Percentiles rank a stretch among this genome's conserved stretches.
These are phyloP conservation scores for Earliella scabrosa DNA, from an alignment of 1,284 basidiomycete species.

Conservation along the genomic window DNA sequence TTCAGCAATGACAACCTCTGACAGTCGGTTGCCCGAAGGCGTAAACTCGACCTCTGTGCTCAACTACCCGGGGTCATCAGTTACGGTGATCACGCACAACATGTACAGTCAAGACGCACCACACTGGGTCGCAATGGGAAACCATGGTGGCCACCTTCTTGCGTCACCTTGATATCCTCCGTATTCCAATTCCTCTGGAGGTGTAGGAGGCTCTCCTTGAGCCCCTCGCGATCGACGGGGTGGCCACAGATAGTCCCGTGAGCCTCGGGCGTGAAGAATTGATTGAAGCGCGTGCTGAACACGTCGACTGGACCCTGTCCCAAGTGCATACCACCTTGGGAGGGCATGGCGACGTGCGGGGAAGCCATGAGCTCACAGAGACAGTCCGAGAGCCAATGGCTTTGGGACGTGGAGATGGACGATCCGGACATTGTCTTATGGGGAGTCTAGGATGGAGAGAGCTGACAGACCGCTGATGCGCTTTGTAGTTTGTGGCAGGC, in stretches of 20 bases:
- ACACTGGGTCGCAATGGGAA: conserved; percentile 8
- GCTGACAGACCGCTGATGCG: too few relatives aligned
- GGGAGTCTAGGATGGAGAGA: not conserved
- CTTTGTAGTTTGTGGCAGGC: too few relatives aligned
- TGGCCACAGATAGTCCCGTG: conserved; percentile 27
- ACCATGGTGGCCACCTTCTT: conserved; percentile 9
- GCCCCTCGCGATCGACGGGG: conserved; percentile 25
- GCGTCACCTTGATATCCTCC: conserved; percentile 14
- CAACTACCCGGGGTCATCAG: conserved; percentile 1
- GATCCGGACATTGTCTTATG: conserved; percentile 4
- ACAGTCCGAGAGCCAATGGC: conserved; percentile 26
- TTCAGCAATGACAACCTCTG: conserved; percentile 24
- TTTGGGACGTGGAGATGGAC: conserved; percentile 10
- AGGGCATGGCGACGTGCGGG: conserved; percentile 24
- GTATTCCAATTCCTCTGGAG: conserved; percentile 29
- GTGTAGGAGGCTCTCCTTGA: conserved; percentile 24
- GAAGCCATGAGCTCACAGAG: conserved; percentile 27
- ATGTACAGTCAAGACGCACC: conserved; percentile 4
- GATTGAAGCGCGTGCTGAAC: conserved; percentile 27
- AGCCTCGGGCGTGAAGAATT: conserved; percentile 24
- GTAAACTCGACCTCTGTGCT: conserved; percentile 25
- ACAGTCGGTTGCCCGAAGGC: conserved; percentile 15
- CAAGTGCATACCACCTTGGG: conserved; percentile 17
- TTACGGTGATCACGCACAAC: not conserved
- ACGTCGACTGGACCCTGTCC: conserved; percentile 21